Percentiles rank a stretch among this genome's conserved stretches.
Evolutionary conservation across 768 basidiomycete genomes (phyloP).

Genomic region (Coprinopsis strossmayeri): DNA sequence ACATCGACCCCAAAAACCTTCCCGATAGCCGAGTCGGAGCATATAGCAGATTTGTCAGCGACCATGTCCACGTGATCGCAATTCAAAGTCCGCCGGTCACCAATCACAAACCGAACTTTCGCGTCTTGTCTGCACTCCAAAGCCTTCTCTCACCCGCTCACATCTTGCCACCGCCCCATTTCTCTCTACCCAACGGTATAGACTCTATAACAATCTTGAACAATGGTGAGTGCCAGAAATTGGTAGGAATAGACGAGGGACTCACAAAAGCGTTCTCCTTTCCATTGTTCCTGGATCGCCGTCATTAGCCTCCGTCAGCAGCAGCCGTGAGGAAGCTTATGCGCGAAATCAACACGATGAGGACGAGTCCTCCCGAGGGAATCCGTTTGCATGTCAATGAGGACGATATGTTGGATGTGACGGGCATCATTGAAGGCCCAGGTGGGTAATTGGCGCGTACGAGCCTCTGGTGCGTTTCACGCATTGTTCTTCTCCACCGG

Average conservation of each 20-base stretch:
- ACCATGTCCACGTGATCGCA: neutral
- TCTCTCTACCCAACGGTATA: neutral
- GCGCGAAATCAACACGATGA: constrained; percentile 78
- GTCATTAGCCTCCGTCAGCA: constrained; percentile 9
- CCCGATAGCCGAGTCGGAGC: too few species aligned
- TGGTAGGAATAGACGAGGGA: too few species aligned
- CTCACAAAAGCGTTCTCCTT: neutral
- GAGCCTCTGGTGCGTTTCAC: too few species aligned
- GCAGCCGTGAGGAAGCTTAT: constrained; percentile 37
- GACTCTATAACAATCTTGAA: neutral
- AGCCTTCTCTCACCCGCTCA: neutral
- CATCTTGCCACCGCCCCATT: neutral
- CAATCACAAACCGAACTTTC: neutral
- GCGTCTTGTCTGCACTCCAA: neutral
- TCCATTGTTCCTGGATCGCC: neutral
- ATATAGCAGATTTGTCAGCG: too few species aligned
- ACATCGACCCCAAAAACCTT: too few species aligned
- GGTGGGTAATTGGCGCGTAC: constrained; percentile 41
- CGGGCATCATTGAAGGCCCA: constrained; percentile 85
- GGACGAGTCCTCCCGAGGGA: constrained; percentile 84
- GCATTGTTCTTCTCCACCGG: too few species aligned
- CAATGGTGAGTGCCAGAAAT: neutral
- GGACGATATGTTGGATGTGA: constrained; percentile 83
- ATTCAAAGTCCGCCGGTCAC: neutral
- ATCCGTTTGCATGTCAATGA: constrained; percentile 83